Conservation (phyloP, 192 early-diverging fungal species). For the Pilobolus umbonatus region DNA sequence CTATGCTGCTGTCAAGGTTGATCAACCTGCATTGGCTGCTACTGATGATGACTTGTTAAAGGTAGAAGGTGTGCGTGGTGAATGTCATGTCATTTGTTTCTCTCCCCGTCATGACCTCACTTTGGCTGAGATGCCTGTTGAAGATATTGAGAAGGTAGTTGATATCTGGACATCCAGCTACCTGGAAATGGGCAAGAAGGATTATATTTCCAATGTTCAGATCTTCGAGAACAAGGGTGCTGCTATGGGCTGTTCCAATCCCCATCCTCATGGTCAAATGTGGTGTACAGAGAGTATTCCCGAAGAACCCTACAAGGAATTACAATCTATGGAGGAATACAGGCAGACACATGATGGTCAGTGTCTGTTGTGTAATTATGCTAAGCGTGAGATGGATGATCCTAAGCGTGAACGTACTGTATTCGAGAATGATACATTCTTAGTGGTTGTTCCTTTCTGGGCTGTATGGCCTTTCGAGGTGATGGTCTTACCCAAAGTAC, state of each 20-base stretch:
- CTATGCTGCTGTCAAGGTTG: conserved; percentile 76
- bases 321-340: conserved; percentile 61
- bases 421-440: conserved; percentile 73
- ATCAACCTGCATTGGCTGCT: conserved; percentile 46
- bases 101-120: conserved; percentile 86
- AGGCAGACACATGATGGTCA: conserved; percentile 39
- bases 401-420: conserved; percentile 48
- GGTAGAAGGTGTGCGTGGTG: conserved; percentile 61
- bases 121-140: conserved; percentile 74
- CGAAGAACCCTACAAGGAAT: conserved; percentile 71
- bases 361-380: conserved; percentile 86
- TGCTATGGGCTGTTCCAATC: conserved; percentile 96
- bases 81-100: conserved; percentile 92
- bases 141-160: conserved; percentile 66
- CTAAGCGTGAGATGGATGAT: conserved; percentile 44
- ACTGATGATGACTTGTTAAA: conserved; percentile 40
- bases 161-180: conserved; percentile 69
- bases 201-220: conserved; percentile 76
- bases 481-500: conserved; percentile 70
- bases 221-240: conserved; percentile 98
- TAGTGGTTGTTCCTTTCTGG: conserved; percentile 92
- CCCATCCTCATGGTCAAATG: conserved; percentile 93
- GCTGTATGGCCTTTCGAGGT: conserved; percentile 96
- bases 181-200: conserved; percentile 42
- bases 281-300: conserved; percentile 89